Conservation (phyloP, 345 rosid species). For the Eucalyptus shirleyi region DNA sequence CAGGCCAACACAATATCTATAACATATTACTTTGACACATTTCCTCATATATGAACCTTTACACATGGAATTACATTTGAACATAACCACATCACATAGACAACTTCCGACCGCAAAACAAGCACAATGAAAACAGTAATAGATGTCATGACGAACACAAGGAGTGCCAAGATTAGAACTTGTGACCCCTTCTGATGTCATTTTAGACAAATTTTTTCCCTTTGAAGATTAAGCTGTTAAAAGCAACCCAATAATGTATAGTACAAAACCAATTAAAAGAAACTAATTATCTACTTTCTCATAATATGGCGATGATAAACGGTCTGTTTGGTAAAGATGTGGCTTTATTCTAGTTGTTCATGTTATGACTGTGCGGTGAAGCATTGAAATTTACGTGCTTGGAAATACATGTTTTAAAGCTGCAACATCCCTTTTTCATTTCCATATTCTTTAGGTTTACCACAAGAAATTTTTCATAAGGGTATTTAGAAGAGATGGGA, state of each 20-base stretch:
- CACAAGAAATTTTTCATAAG: background rate
- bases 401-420: background rate
- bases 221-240: background rate
- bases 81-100: background rate
- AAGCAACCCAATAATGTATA: background rate
- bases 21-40: background rate
- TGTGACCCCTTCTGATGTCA: background rate
- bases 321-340: background rate
- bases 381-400: background rate
- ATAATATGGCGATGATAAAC: background rate
- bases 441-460: background rate
- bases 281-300: background rate
- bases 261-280: background rate
- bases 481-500: background rate
- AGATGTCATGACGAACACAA: background rate
- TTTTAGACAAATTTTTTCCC: background rate
- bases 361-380: background rate
- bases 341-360: background rate
- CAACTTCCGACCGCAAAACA: background rate
- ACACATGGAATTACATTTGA: background rate
- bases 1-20: background rate
- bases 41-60: background rate
- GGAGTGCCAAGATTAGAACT: background rate
- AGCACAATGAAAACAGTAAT: background rate
- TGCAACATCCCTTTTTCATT: background rate